Evolutionary conservation across 176 grass and related monocot genomes (phyloP).

Genomic region (Oryza glumipatula): DNA sequence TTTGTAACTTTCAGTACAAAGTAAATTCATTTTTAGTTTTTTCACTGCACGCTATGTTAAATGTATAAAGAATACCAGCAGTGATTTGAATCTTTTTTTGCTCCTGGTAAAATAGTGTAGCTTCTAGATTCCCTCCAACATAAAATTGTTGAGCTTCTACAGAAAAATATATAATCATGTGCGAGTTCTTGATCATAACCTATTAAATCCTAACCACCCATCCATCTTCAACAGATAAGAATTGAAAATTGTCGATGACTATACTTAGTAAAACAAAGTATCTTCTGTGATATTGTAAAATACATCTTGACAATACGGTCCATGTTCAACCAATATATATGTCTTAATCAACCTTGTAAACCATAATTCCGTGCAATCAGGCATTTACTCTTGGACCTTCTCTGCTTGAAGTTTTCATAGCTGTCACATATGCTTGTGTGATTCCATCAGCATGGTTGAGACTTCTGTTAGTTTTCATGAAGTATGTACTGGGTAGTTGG

Average conservation of each 20-base stretch:
- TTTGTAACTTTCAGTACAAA: slow-evolving; percentile 1
- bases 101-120: not conserved
- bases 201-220: not conserved
- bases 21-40: not conserved
- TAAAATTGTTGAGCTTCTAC: not conserved
- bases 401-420: not conserved
- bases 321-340: not conserved
- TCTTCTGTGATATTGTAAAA: not conserved
- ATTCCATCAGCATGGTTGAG: not conserved
- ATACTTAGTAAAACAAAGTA: slow-evolving; percentile 2
- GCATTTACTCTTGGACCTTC: not conserved
- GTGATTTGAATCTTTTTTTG: not conserved
- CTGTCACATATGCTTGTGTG: not conserved
- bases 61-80: not conserved
- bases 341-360: not conserved
- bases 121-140: not conserved
- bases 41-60: not conserved
- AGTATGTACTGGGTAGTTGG: not conserved
- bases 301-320: too few species aligned
- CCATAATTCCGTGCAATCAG: not conserved
- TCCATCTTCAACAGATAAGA: not conserved
- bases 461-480: not conserved
- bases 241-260: not conserved
- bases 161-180: slow-evolving; percentile 3
- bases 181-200: not conserved